Evolutionary conservation across 805 yeast species (phyloP), one percentile per base, ranked within the genome.

Genomic region (Wickerhamomyces chaumierensis): DNA sequence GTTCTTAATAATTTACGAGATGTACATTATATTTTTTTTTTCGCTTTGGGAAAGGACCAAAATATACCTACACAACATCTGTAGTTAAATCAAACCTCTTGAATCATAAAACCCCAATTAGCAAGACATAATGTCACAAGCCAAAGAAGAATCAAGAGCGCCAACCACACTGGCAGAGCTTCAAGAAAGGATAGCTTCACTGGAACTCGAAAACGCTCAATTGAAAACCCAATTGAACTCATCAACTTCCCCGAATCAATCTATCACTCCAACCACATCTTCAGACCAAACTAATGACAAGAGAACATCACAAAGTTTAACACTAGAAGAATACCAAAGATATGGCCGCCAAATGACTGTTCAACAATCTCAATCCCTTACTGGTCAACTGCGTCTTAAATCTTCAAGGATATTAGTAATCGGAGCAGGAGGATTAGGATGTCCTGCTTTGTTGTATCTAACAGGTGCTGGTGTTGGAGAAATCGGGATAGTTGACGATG

Each of bases 381-480:
- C 58, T 2, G 69, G 76, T 2, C 99, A 92, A 55, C 37, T 69
- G 7, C 63, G 60, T 33, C 58, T 92, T 35, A 78, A 77, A 45
- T 47, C 57, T 0, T 42, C 90, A 2, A 71, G 65, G 37, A 72
- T 88, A 0, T 58, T 90, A 19, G 88, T 92, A 0, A 69, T 92
- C 7, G 98, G 99, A 1, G 96, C 96, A 1, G 99, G 98, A 11
- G 99, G 99, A 0, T 65, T 92, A 6, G 97, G 98, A 0, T 81
- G 94, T 48, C 96, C 98, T 0, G 94, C 94, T 0, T 57, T 90
- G 36, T 66, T 83, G 33, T 92, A 92, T 53, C 60, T 92, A 2
- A 78, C 79, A 0, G 96, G 94, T 0, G 81, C 95, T 0, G 98
- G 99, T 4, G 63, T 90, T 3, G 97, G 95, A 1, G 57, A 61